A percentile compares a stretch with the other conserved stretches of the same genome.
phyloP scores from a whole-genome alignment of 305 asterid genomes.

The Nicotiana rustica region DNA sequence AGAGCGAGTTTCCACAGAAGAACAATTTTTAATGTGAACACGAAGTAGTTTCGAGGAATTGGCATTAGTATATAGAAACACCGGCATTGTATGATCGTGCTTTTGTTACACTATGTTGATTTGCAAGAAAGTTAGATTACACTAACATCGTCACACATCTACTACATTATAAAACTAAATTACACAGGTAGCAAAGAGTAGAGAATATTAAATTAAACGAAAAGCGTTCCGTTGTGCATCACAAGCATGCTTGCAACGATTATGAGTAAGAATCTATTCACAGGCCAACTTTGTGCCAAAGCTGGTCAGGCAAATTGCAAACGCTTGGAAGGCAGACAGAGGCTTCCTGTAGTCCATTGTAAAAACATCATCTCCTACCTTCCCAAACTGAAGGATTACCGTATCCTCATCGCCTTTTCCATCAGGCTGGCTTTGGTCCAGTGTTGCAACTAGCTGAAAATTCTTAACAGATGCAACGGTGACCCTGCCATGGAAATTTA shows the following conservation, averaged over 20 bases:
- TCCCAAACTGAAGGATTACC: slow-evolving; percentile 91
- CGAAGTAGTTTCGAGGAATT: neutral
- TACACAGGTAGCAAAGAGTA: neutral
- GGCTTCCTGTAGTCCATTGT: slow-evolving; percentile 92
- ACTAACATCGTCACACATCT: neutral
- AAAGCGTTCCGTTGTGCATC: neutral
- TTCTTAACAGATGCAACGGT: slow-evolving; percentile 96
- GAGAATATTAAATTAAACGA: neutral
- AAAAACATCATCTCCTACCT: slow-evolving; percentile 82
- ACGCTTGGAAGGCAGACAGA: slow-evolving; percentile 91
- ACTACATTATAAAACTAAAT: neutral
- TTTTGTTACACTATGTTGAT: neutral
- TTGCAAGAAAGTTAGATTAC: neutral
- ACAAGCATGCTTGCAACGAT: no score
- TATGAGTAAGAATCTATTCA: slow-evolving; percentile 45
- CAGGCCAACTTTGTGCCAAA: slow-evolving; percentile 95
- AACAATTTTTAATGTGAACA: neutral
- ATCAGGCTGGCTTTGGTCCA: slow-evolving; percentile 79
- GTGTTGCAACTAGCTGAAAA: slow-evolving; percentile 78
- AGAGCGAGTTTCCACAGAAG: slow-evolving; percentile 14
- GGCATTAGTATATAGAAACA: neutral
- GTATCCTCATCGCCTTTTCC: slow-evolving; percentile 86
- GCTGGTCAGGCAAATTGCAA: slow-evolving; percentile 90
- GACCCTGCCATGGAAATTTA: slow-evolving; percentile 95
- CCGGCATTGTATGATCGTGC: neutral